Evolutionary conservation across 495 filamentous ascomycete genomes (phyloP).

Genomic region (Penicillium desertorum): DNA sequence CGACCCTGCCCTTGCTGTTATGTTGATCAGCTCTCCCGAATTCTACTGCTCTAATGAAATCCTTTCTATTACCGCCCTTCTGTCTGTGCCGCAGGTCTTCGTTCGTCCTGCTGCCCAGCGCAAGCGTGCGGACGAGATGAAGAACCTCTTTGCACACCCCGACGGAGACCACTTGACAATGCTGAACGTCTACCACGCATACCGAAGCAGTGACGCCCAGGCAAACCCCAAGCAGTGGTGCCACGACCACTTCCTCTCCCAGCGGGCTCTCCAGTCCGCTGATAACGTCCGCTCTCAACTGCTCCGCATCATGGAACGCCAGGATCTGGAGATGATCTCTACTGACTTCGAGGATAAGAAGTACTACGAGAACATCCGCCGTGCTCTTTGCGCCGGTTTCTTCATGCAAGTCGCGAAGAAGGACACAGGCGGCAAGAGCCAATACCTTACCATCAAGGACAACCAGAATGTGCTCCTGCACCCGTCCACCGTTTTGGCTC

Average conservation of each 20-base stretch:
- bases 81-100: constrained; percentile 94
- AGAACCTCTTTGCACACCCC: constrained; percentile 83
- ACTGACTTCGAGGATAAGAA: constrained; percentile 93
- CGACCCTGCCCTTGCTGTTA: constrained; percentile 92
- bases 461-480: constrained; percentile 89
- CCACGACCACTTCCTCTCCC: constrained; percentile 94
- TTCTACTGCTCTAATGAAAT: constrained; percentile 99
- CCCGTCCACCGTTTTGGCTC: constrained; percentile 79
- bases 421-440: constrained; percentile 68
- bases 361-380: constrained; percentile 96
- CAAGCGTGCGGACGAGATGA: constrained; percentile 98
- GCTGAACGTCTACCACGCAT: constrained; percentile 97
- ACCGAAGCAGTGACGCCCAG: constrained; percentile 73
- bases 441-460: constrained; percentile 92
- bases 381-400: constrained; percentile 91
- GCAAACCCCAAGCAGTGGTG: constrained; percentile 85
- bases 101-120: constrained; percentile 79
- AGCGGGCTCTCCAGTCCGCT: constrained; percentile 82
- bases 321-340: constrained; percentile 78
- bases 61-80: constrained; percentile 86
- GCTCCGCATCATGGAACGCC: constrained; percentile 91
- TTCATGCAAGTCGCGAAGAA: constrained; percentile 99
- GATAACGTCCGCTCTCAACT: constrained; percentile 92
- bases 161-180: constrained; percentile 96
- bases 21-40: constrained; percentile 95